Percentiles rank a stretch among this genome's conserved stretches.
Conservation (phyloP, 2,329 filamentous ascomycete species). For the Zymoseptoria ardabiliae region DNA sequence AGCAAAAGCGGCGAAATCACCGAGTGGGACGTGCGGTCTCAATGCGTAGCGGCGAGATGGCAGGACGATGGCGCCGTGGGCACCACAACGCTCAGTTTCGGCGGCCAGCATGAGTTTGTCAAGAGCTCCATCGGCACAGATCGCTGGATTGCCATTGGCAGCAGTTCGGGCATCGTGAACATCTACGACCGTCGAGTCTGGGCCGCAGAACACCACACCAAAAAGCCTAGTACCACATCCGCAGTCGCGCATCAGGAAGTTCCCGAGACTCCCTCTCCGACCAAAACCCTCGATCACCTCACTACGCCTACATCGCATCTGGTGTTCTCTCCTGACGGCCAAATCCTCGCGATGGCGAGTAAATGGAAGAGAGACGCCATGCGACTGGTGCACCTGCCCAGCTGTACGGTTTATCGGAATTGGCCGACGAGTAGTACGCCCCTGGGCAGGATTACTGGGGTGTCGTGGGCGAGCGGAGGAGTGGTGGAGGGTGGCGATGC, state of each 20-base stretch:
- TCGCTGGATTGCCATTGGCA: conserved; percentile 83
- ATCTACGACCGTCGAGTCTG: conserved; percentile 77
- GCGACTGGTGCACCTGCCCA: conserved; percentile 79
- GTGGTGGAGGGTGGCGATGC: conserved; percentile 34
- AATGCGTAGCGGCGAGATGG: conserved; percentile 73
- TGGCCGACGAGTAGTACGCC: conserved; percentile 92
- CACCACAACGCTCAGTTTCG: conserved; percentile 73
- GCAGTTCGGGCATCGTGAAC: conserved; percentile 81
- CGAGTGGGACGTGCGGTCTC: conserved; percentile 69
- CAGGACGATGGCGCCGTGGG: conserved; percentile 82
- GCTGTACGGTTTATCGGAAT: conserved; percentile 89
- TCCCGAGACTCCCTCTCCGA: conserved; percentile 62
- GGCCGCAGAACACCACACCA: conserved; percentile 19
- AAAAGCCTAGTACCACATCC: background rate
- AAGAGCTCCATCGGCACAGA: conserved; percentile 62
- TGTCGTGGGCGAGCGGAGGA: conserved; percentile 40
- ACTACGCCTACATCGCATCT: conserved; percentile 76
- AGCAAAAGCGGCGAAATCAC: conserved; percentile 84
- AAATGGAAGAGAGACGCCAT: conserved; percentile 83
- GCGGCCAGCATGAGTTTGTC: conserved; percentile 53
- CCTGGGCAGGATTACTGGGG: conserved; percentile 66
- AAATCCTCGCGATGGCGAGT: conserved; percentile 80
- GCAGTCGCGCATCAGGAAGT: conserved; percentile 31
- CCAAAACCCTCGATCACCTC: conserved; percentile 71
- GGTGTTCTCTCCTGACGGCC: conserved; percentile 78